Conservation (phyloP, 129 eudicot genomes). For the Solidago caesia region DNA sequence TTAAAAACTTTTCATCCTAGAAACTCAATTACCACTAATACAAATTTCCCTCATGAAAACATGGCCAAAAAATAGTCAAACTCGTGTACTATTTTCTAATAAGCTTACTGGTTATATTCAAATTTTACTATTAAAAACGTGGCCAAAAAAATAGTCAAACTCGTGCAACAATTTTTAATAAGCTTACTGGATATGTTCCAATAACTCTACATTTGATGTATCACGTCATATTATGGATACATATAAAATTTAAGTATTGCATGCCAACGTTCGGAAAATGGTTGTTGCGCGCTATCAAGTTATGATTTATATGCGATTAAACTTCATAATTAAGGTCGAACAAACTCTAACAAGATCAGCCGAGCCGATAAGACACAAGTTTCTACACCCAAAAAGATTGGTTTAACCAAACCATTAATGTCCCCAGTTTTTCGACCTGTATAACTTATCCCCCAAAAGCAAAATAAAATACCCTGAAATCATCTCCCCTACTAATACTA, state of each 20-base stretch:
- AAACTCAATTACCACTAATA: no score
- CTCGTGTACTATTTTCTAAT: not conserved
- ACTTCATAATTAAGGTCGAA: not conserved
- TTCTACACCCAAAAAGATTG: slow-evolving; percentile 14
- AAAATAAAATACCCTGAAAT: slow-evolving; percentile 15
- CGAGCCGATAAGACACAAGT: not conserved
- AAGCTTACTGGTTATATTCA: not conserved
- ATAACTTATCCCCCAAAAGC: slow-evolving; percentile 23
- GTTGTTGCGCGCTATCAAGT: not conserved
- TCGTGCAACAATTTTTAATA: not conserved
- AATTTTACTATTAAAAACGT: not conserved
- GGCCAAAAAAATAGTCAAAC: slow-evolving; percentile 9
- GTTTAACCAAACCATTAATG: slow-evolving; percentile 22
- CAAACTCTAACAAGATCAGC: not conserved
- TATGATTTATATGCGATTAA: not conserved
- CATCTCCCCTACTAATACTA: slow-evolving; percentile 17
- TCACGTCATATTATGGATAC: no score
- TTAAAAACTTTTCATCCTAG: no score
- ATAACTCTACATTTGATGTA: not conserved
- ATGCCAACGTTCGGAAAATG: no score
- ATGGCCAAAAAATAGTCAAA: not conserved
- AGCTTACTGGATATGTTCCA: not conserved
- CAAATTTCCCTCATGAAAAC: no score
- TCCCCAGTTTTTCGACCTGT: slow-evolving; percentile 24
- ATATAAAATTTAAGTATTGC: no score